Conservation (phyloP, 1,284 basidiomycete species). For the Stygiomarasmius scandens region DNA sequence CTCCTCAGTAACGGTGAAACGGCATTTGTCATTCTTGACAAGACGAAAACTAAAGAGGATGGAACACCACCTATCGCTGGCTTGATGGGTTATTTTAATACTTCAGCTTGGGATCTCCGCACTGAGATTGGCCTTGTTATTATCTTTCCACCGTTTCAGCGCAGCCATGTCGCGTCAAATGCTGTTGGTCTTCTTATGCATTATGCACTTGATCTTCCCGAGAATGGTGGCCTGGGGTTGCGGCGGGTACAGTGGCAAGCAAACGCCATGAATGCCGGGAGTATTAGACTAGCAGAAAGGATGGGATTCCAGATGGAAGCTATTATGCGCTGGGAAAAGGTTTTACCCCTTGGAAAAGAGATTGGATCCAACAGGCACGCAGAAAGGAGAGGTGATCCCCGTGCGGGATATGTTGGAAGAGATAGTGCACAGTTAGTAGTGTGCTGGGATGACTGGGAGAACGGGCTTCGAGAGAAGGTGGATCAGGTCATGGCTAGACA, state of each 20-base stretch:
- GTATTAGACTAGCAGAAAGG: conserved; percentile 53
- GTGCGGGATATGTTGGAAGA: conserved; percentile 38
- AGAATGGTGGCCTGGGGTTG: conserved; percentile 54
- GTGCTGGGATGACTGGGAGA: conserved; percentile 71
- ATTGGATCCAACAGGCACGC: conserved; percentile 35
- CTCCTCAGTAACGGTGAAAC: not conserved
- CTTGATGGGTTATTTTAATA: conserved; percentile 43
- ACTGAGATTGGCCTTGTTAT: conserved; percentile 56
- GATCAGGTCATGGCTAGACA: too few species aligned
- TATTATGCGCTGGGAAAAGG: conserved; percentile 53
- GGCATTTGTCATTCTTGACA: conserved; percentile 16
- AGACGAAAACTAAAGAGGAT: not conserved
- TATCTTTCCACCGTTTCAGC: conserved; percentile 60
- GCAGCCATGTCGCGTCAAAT: conserved; percentile 65
- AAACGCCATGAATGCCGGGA: conserved; percentile 50
- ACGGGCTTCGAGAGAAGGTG: conserved; percentile 47
- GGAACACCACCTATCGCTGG: conserved; percentile 36
- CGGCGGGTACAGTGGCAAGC: conserved; percentile 67
- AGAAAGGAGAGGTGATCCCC: conserved; percentile 43
- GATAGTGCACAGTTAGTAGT: conserved; percentile 50
- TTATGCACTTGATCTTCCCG: conserved; percentile 54
- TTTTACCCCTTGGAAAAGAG: conserved; percentile 39
- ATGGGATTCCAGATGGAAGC: conserved; percentile 67
- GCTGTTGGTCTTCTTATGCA: conserved; percentile 61
- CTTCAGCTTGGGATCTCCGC: conserved; percentile 38